Evolutionary conservation across 2,329 filamentous ascomycete genomes (phyloP).

Genomic region (Graphiopsis chlorocephala): DNA sequence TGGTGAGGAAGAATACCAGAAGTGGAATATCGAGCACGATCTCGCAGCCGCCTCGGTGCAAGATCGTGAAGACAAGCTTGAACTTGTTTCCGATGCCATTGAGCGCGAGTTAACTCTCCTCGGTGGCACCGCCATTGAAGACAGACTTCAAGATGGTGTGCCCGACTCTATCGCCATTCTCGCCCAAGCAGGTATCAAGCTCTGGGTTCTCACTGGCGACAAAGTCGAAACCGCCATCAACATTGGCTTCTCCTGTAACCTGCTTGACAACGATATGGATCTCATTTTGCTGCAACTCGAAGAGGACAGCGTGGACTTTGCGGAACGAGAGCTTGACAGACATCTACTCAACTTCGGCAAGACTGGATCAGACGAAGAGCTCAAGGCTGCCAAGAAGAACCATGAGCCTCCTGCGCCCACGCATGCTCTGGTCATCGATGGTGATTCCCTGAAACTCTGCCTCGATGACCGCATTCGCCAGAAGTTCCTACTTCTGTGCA

Average conservation of each 20-base stretch:
- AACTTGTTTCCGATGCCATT: conserved; percentile 83
- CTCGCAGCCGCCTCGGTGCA: conserved; percentile 78
- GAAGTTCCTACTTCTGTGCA: conserved; percentile 92
- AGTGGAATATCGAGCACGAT: conserved; percentile 85
- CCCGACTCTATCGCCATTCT: conserved; percentile 92
- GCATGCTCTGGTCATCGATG: conserved; percentile 91
- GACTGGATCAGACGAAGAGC: conserved; percentile 80
- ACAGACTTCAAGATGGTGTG: conserved; percentile 92
- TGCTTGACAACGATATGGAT: conserved; percentile 97
- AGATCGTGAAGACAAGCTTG: conserved; percentile 88
- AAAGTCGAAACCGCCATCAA: conserved; percentile 99
- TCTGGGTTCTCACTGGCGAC: conserved; percentile 97
- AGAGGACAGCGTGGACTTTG: conserved; percentile 64
- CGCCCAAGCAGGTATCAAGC: conserved; percentile 90
- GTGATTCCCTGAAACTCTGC: conserved; percentile 86
- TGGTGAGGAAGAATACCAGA: conserved; percentile 75
- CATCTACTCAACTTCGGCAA: conserved; percentile 71
- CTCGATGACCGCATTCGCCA: conserved; percentile 79
- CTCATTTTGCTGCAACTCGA: conserved; percentile 84
- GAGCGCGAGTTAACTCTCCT: conserved; percentile 85
- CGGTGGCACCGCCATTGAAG: conserved; percentile 95
- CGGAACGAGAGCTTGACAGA: conserved; percentile 71
- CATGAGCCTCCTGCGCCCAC: conserved; percentile 84
- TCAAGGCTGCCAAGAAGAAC: conserved; percentile 72
- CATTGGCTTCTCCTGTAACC: conserved; percentile 97